phyloP scores from a whole-genome alignment of 257 asterid species.

The Oldenlandia corymbosa region DNA sequence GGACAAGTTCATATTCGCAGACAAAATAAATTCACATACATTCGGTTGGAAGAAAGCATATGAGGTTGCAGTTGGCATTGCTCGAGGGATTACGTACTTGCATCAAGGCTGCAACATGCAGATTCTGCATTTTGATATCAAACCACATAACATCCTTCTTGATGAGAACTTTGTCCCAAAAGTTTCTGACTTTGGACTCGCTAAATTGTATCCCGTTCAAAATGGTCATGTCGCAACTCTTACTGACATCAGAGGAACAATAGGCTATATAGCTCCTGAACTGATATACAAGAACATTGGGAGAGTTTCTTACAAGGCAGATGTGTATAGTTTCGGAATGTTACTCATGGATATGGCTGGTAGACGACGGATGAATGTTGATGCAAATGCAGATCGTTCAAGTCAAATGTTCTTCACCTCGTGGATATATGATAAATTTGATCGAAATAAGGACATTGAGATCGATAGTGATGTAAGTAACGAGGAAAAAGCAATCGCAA shows the following conservation, averaged over 20 bases:
- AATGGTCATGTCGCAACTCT: constrained; percentile 3
- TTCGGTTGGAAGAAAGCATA: neutral
- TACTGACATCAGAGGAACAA: constrained; percentile 18
- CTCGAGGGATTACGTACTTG: constrained; percentile 12
- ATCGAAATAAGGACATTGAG: neutral
- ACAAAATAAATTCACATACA: neutral
- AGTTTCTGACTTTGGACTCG: constrained; percentile 18
- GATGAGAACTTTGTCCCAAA: constrained; percentile 9
- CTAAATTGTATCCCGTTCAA: constrained; percentile 9
- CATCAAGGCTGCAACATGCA: constrained; percentile 11
- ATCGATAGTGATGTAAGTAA: neutral
- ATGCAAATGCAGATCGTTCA: constrained; percentile 1
- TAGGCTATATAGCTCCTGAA: constrained; percentile 6
- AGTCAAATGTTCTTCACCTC: constrained; percentile 14
- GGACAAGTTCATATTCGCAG: constrained; percentile 4
- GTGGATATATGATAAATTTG: constrained; percentile 13
- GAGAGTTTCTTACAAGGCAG: constrained; percentile 13
- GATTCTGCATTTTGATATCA: constrained; percentile 16
- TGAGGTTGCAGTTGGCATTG: constrained; percentile 19
- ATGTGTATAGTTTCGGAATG: constrained; percentile 28
- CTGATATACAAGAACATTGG: neutral
- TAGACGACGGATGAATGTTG: constrained; percentile 7
- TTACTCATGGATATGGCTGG: constrained; percentile 21
- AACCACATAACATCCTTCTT: constrained; percentile 3
- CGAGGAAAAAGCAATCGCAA: neutral